Percentiles rank a stretch among this genome's conserved stretches.
Conservation (phyloP, 495 filamentous ascomycete species). For the Penicillium odoratum region DNA sequence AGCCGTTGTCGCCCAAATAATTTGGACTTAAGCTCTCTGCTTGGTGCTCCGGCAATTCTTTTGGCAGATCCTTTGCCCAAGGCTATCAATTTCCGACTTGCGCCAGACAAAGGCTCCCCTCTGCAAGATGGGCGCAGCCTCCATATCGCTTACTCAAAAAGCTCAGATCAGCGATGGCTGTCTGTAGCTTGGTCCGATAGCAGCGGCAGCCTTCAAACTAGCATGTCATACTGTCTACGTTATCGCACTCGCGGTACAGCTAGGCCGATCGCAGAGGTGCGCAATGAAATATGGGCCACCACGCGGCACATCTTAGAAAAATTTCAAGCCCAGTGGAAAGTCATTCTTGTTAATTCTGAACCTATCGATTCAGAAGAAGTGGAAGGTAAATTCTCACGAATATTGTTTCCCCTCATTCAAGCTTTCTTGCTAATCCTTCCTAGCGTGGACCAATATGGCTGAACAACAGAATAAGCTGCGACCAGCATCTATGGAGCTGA, state of each 20-base stretch:
- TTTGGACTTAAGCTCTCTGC: slow-evolving; percentile 29
- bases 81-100: slow-evolving; percentile 76
- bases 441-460: slow-evolving; percentile 48
- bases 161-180: slow-evolving; percentile 82
- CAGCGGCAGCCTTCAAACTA: slow-evolving; percentile 71
- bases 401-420: not conserved
- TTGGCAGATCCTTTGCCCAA: slow-evolving; percentile 73
- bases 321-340: slow-evolving; percentile 73
- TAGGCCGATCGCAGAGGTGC: slow-evolving; percentile 61
- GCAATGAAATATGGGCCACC: slow-evolving; percentile 80
- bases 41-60: slow-evolving; percentile 68
- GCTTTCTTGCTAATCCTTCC: slow-evolving; percentile 1
- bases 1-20: slow-evolving; percentile 71
- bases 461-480: slow-evolving; percentile 47
- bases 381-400: slow-evolving; percentile 45
- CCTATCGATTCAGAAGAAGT: slow-evolving; percentile 73
- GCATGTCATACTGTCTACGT: slow-evolving; percentile 75
- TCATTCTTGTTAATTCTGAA: slow-evolving; percentile 74
- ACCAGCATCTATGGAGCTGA: slow-evolving; percentile 51
- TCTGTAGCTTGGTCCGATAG: slow-evolving; percentile 92
- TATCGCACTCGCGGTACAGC: slow-evolving; percentile 57
- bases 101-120: slow-evolving; percentile 54
- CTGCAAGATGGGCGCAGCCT: slow-evolving; percentile 82
- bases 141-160: slow-evolving; percentile 83
- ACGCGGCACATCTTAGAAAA: slow-evolving; percentile 73